Evolutionary conservation across 306 rosid genomes (phyloP).

Genomic region (Medicago ruthenica): DNA sequence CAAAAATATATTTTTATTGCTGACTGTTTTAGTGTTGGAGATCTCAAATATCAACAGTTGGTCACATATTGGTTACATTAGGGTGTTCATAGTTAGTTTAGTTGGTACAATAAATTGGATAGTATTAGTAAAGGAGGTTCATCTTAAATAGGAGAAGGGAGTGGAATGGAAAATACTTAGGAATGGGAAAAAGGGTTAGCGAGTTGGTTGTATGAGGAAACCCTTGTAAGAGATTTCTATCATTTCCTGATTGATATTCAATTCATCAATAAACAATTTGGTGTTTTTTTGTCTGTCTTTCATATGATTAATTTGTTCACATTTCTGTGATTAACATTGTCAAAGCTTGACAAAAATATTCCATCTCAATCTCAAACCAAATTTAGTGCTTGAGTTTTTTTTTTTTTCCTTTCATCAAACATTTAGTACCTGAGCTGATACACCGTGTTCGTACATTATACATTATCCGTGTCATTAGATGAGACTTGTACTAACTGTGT

Average conservation of each 20-base stretch:
- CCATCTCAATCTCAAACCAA: conserved; percentile 33
- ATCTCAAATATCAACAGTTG: conserved; percentile 10
- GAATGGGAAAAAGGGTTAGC: not conserved
- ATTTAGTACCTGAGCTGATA: not conserved
- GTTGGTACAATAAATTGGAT: not conserved
- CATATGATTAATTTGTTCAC: not conserved
- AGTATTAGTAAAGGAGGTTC: conserved; percentile 1
- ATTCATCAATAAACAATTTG: not conserved
- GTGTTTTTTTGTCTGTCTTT: not conserved
- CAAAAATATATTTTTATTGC: conserved; percentile 26
- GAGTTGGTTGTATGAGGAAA: conserved; percentile 3
- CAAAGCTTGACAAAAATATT: conserved; percentile 17
- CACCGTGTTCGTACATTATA: not conserved
- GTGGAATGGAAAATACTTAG: not conserved
- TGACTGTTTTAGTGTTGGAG: not conserved
- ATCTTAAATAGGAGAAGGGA: conserved; percentile 9
- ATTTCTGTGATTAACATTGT: not conserved
- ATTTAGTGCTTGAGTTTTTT: not conserved
- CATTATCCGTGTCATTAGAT: conserved; percentile 1
- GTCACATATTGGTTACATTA: not conserved
- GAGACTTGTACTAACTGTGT: conserved; percentile 8
- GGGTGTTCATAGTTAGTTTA: conserved; percentile 1
- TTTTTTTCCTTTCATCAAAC: not conserved
- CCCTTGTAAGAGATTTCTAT: not conserved
- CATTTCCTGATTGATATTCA: conserved; percentile 16